Base-by-base conservation (phyloP, 2,329 filamentous ascomycete species). In the Fusarium sp. region DNA sequence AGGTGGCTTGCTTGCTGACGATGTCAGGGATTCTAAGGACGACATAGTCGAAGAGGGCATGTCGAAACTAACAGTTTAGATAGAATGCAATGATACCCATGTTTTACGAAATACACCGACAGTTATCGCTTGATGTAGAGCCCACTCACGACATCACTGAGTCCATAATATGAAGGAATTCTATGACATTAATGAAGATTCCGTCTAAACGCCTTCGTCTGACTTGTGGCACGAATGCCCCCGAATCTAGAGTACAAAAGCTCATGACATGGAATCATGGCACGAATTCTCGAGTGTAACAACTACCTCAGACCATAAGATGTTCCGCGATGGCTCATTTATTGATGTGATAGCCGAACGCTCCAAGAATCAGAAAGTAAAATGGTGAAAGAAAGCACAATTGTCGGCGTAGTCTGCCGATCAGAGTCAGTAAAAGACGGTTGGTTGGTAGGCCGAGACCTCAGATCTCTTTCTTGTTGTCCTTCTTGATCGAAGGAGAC, bases 401-500 rank as follows among this genome's bases (percentile, higher is more conserved):
- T 19, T 52, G 26, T 39, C 38, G 40, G 38, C 28, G 23, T 47
- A 36, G 38, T 23, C 23, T 32, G 21, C 34, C 50, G 44, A 26
- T 52, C 42, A 8, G 43, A n/a, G 23, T 50, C 46, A 42, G 12
- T 32, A 47, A 36, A n/a, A n/a, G 34, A 36, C 40, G 38, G 28
- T 30, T 48, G 21, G 42, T 23, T 46, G 39, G 36, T 23, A 38
- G 23, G 15, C 24, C 14, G 19, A 21, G 24, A 45, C 15, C 30
- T 65, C 66, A 75, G 26, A 54, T 53, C 26, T 74, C 74, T 61
- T 75, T 76, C 67, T 77, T 76, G 21, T 38, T 74, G 62, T 82
- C 81, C 70, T 78, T 77, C 70, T 84, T 84, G 58, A 76, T 72
- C 15, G 77, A 74, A 24, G 85, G 85, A 42, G 85, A 87, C 24